Percentiles rank a stretch among this genome's conserved stretches.
phyloP scores from a whole-genome alignment of 202 grass and related monocot genomes.

The Tripidium arundinaceum region DNA sequence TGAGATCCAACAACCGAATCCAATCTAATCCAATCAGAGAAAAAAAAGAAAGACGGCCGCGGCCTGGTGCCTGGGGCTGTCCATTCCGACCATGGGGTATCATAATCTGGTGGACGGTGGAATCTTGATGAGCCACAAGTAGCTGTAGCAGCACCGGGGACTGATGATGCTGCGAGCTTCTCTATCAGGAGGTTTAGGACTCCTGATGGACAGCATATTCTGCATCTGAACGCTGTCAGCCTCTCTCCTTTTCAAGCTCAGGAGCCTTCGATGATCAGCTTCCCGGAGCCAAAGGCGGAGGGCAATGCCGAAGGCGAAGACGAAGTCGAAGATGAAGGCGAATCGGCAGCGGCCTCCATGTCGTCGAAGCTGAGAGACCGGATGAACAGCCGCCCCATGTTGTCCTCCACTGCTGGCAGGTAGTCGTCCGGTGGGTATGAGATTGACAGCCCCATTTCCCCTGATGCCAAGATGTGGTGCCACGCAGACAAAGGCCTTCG shows the following conservation, averaged over 20 bases:
- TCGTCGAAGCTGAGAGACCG: slow-evolving; percentile 47
- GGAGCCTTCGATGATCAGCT: slow-evolving; percentile 44
- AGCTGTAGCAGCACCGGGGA: neutral
- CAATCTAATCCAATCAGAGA: too few species aligned
- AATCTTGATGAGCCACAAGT: neutral
- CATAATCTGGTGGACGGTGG: too few species aligned
- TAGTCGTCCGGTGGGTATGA: slow-evolving; percentile 53
- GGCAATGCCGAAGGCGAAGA: slow-evolving; percentile 18
- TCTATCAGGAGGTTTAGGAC: slow-evolving; percentile 8
- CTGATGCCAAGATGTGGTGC: slow-evolving; percentile 17
- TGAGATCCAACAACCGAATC: too few species aligned
- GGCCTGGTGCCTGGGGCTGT: too few species aligned
- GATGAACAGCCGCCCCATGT: slow-evolving; percentile 50
- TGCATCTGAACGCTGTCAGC: slow-evolving; percentile 34
- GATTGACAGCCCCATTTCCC: slow-evolving; percentile 52
- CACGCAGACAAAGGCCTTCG: neutral
- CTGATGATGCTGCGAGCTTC: neutral
- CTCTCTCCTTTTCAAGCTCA: slow-evolving; percentile 56
- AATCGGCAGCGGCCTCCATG: slow-evolving; percentile 26
- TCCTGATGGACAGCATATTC: slow-evolving; percentile 35
- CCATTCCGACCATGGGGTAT: too few species aligned
- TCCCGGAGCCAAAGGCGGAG: slow-evolving; percentile 25
- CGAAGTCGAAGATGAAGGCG: neutral
- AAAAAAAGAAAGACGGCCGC: neutral
- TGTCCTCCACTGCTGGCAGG: slow-evolving; percentile 42